Evolutionary conservation across 257 asterid species (phyloP).

Genomic region (Lantana camara): DNA sequence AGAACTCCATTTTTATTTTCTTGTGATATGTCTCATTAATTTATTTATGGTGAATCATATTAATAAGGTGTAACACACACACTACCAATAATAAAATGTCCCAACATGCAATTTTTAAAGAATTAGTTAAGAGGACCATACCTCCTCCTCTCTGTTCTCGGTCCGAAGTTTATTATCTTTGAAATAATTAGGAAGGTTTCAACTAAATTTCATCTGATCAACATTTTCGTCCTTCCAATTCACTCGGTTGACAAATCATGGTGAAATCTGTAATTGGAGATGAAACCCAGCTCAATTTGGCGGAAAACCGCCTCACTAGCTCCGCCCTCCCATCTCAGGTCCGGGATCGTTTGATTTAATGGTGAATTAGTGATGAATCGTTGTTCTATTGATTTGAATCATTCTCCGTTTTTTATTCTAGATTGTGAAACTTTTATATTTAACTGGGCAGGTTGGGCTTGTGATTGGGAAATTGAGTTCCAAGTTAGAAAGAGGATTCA

Average conservation of each 20-base stretch:
- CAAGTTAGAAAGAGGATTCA: slow-evolving; percentile 77
- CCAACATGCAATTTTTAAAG: no score
- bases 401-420: background rate
- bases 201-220: background rate
- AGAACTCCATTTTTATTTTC: no score
- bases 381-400: background rate
- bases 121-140: no score
- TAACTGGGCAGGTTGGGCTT: slow-evolving; percentile 68
- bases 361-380: no score
- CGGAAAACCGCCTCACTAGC: slow-evolving; percentile 70
- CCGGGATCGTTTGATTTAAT: background rate
- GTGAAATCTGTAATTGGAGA: slow-evolving; percentile 86
- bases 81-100: no score
- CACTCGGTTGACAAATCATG: slow-evolving; percentile 40
- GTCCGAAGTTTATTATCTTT: no score
- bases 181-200: no score
- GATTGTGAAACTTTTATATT: background rate
- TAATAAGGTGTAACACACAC: no score
- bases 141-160: no score
- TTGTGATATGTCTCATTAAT: no score
- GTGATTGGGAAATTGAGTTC: slow-evolving; percentile 82
- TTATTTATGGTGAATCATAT: no score
- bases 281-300: slow-evolving; percentile 62
- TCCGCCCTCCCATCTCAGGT: slow-evolving; percentile 67
- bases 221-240: background rate